Percentiles rank a stretch among this genome's conserved stretches.
Evolutionary conservation across 257 asterid species (phyloP).

Genomic region (Ajuga chamaepitys): DNA sequence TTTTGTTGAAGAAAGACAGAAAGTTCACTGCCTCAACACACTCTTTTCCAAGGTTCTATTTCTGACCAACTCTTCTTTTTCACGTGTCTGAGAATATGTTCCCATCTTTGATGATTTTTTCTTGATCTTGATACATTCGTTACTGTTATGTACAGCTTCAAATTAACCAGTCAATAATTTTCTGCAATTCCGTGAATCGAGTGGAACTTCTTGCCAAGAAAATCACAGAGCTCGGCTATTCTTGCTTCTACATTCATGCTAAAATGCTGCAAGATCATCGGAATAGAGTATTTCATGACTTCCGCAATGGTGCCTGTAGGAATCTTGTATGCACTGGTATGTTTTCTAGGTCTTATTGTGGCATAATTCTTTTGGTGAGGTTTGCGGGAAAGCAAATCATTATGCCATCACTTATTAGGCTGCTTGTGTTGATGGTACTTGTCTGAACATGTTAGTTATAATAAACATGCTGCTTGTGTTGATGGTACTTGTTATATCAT

Average conservation of each 20-base stretch:
- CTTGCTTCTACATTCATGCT: slow-evolving; percentile 80
- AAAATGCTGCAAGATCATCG: slow-evolving; percentile 83
- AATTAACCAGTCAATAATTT: slow-evolving; percentile 72
- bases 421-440: not conserved
- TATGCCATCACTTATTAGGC: not conserved
- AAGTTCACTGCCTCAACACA: slow-evolving; percentile 78
- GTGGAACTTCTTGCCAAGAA: slow-evolving; percentile 75
- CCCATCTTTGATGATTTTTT: slow-evolving; percentile 2
- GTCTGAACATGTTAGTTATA: not conserved
- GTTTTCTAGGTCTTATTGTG: slow-evolving; percentile 5
- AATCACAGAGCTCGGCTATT: slow-evolving; percentile 78
- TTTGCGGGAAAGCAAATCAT: not conserved
- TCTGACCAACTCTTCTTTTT: not conserved
- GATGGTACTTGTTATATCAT: not conserved
- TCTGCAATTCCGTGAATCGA: slow-evolving; percentile 76
- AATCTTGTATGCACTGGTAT: slow-evolving; percentile 82
- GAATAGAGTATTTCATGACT: slow-evolving; percentile 75
- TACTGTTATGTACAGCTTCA: slow-evolving; percentile 46
- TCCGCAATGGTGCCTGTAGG: slow-evolving; percentile 80
- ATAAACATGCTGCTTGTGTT: not conserved
- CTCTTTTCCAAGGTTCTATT: slow-evolving; percentile 63
- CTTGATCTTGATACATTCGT: not conserved
- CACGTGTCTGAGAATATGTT: not conserved
- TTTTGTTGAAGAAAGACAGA: slow-evolving; percentile 79
- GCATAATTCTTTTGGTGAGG: not conserved